Evolutionary conservation across 345 rosid genomes (phyloP).

Genomic region (Populus pruinosa): DNA sequence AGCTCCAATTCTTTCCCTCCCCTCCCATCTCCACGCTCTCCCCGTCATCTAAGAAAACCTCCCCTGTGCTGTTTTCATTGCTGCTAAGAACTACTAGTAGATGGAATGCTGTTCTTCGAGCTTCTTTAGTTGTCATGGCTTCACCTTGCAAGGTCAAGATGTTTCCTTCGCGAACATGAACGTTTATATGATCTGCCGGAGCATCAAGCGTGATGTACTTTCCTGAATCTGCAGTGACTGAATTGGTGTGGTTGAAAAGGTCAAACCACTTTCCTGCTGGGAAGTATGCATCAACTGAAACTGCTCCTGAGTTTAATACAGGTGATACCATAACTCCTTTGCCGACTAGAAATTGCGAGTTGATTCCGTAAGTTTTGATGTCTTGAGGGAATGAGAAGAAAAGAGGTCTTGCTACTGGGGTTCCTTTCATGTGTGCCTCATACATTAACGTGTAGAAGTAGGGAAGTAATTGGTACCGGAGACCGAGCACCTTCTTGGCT

Average conservation of each 20-base stretch:
- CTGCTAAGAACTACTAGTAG: conserved; percentile 47
- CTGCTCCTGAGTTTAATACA: conserved; percentile 32
- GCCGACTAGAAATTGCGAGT: conserved; percentile 54
- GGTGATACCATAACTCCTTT: conserved; percentile 64
- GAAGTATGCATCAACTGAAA: conserved; percentile 51
- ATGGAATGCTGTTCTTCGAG: conserved; percentile 45
- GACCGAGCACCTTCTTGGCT: conserved; percentile 56
- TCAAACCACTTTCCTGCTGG: conserved; percentile 70
- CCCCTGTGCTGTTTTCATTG: conserved; percentile 39
- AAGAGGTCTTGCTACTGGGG: conserved; percentile 71
- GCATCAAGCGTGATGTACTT: conserved; percentile 37
- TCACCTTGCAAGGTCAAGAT: conserved; percentile 69
- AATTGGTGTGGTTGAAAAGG: conserved; percentile 53
- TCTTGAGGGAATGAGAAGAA: conserved; percentile 71
- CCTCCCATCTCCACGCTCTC: conserved; percentile 53
- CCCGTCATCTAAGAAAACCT: conserved; percentile 64
- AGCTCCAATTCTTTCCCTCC: conserved; percentile 51
- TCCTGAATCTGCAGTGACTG: conserved; percentile 32
- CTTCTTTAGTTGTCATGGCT: conserved; percentile 50
- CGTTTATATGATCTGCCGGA: conserved; percentile 50
- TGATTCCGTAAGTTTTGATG: conserved; percentile 42
- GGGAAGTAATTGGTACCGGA: conserved; percentile 66
- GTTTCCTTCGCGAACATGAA: conserved; percentile 58
- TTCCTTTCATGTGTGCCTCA: conserved; percentile 51
- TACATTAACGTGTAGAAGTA: conserved; percentile 66